A percentile compares a stretch with the other conserved stretches of the same genome.
phyloP scores from a whole-genome alignment of 345 rosid genomes.

The Syzygium jambos region DNA sequence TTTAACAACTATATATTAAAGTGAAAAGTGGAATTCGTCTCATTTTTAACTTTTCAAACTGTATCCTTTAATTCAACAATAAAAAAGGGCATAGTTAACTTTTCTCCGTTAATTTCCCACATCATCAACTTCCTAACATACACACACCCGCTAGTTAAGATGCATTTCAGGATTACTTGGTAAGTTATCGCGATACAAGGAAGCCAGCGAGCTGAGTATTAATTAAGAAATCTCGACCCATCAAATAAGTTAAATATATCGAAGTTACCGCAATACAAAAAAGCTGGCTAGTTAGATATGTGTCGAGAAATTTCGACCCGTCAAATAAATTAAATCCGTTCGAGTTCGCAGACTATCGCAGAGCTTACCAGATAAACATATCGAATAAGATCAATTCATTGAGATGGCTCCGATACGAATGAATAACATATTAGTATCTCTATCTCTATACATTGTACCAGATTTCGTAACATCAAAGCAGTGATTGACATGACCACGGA shows the following conservation, averaged over 20 bases:
- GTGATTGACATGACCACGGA: no score
- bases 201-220: neutral
- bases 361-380: fast-evolving
- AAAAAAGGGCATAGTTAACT: neutral
- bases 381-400: neutral
- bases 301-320: fast-evolving
- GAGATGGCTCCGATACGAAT: fast-evolving
- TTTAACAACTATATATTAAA: neutral
- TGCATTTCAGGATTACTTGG: neutral
- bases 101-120: neutral
- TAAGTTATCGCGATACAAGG: neutral
- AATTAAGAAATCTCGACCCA: fast-evolving
- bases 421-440: neutral
- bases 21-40: neutral
- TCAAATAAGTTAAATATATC: neutral
- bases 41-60: neutral
- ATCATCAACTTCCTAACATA: neutral
- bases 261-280: neutral
- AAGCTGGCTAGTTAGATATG: neutral
- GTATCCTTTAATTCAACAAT: fast-evolving
- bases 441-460: neutral
- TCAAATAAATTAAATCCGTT: neutral
- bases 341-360: fast-evolving
- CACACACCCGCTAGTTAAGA: no score
- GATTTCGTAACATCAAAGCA: no score